Percentiles rank a stretch among this genome's conserved stretches.
Evolutionary conservation across 1,284 basidiomycete species (phyloP).

Genomic region (Lentinus polychrous): DNA sequence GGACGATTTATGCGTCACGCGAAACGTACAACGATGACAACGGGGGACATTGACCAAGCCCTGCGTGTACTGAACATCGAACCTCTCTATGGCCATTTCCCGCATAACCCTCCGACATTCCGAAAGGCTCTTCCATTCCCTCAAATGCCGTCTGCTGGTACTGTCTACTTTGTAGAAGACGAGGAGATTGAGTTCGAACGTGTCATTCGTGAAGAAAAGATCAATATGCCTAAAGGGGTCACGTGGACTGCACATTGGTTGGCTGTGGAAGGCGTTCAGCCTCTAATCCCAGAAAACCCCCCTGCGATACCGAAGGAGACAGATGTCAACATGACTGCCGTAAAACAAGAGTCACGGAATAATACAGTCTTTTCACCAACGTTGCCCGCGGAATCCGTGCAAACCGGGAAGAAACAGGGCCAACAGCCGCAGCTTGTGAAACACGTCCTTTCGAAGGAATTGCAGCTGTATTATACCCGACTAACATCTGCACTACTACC

Average conservation of each 20-base stretch:
- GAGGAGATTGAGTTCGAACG: constrained; percentile 97
- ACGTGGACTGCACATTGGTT: constrained; percentile 94
- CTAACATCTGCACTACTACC: constrained; percentile 84
- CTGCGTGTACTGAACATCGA: constrained; percentile 94
- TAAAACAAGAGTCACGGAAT: constrained; percentile 12
- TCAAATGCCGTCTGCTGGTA: constrained; percentile 46
- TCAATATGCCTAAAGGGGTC: constrained; percentile 69
- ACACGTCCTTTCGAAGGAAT: constrained; percentile 88
- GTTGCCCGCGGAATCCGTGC: constrained; percentile 23
- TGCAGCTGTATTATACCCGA: constrained; percentile 93
- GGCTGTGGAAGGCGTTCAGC: constrained; percentile 96
- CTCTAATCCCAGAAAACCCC: constrained; percentile 94
- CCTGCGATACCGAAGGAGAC: constrained; percentile 64
- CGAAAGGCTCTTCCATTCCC: constrained; percentile 66
- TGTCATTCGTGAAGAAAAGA: constrained; percentile 78
- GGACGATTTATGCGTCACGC: constrained; percentile 96
- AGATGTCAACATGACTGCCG: constrained; percentile 29
- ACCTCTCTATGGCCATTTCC: constrained; percentile 75
- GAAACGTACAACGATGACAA: constrained; percentile 80
- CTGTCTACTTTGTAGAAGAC: constrained; percentile 92
- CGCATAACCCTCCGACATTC: constrained; percentile 67
- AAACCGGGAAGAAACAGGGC: constrained; percentile 31
- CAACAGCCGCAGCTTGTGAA: constrained; percentile 73
- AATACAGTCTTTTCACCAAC: constrained; percentile 21
- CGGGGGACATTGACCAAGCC: constrained; percentile 90